phyloP scores from a whole-genome alignment of 1,284 basidiomycete species.

The Ceratobasidium sp. region DNA sequence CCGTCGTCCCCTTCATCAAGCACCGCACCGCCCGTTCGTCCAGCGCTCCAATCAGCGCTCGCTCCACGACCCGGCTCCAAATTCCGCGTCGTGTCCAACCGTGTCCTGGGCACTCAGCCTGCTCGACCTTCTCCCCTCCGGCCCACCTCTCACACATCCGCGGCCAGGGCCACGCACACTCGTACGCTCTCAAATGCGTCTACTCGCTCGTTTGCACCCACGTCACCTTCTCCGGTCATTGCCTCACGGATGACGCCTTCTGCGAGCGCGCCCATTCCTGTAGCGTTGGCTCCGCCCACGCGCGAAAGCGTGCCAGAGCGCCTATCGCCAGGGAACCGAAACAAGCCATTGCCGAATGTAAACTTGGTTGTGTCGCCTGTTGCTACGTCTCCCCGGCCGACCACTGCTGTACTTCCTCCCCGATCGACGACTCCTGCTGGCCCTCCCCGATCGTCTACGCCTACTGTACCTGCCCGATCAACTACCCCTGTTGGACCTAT shows the following conservation, averaged over 20 bases:
- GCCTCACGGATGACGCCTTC: slow-evolving; percentile 40
- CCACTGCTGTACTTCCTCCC: neutral
- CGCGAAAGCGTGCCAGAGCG: slow-evolving; percentile 25
- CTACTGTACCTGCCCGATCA: slow-evolving; percentile 20
- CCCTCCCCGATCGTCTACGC: slow-evolving; percentile 1
- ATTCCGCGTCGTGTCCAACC: slow-evolving; percentile 48
- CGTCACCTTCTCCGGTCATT: slow-evolving; percentile 34
- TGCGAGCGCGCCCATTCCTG: slow-evolving; percentile 30
- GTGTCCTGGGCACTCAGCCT: slow-evolving; percentile 45
- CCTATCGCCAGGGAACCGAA: slow-evolving; percentile 41
- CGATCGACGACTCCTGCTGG: neutral
- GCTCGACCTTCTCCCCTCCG: slow-evolving; percentile 33
- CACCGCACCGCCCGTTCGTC: slow-evolving; percentile 58
- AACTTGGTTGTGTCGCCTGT: slow-evolving; percentile 16
- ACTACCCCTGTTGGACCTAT: slow-evolving; percentile 27
- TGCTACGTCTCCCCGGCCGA: neutral
- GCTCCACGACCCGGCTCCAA: slow-evolving; percentile 49
- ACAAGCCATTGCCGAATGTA: slow-evolving; percentile 29
- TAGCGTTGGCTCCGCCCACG: slow-evolving; percentile 30
- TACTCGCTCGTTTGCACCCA: slow-evolving; percentile 20
- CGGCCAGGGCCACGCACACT: slow-evolving; percentile 4
- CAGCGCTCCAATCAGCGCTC: slow-evolving; percentile 53
- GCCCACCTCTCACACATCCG: slow-evolving; percentile 18
- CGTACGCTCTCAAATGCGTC: slow-evolving; percentile 43
- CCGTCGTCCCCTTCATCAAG: slow-evolving; percentile 48